These are phyloP conservation scores for Phytophthora pluvialis DNA, from an alignment of 352 stramenopile genomes.

Conservation along the genomic window DNA sequence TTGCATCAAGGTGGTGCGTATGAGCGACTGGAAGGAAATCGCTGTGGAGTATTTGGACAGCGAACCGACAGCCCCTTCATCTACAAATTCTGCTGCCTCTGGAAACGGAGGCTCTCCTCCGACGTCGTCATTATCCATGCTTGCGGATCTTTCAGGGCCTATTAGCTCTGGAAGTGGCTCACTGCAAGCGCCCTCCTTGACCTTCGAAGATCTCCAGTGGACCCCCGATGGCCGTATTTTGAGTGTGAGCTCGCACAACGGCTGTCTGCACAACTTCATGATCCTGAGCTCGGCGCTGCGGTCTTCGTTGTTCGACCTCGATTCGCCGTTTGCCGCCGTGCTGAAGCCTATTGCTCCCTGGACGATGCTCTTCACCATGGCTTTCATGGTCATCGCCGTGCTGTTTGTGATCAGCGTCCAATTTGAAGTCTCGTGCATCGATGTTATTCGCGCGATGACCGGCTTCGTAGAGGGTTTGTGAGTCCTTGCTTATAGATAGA, in stretches of 20 bases:
- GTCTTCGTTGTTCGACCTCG: slow-evolving; percentile 62
- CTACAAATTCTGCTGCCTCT: slow-evolving; percentile 19
- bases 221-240: slow-evolving; percentile 91
- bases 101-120: slow-evolving; percentile 19
- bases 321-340: slow-evolving; percentile 60
- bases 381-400: slow-evolving; percentile 54
- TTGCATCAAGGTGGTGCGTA: slow-evolving; percentile 92
- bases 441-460: slow-evolving; percentile 68
- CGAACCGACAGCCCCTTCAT: slow-evolving; percentile 34
- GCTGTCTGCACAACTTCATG: slow-evolving; percentile 92
- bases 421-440: slow-evolving; percentile 55
- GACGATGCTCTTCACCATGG: slow-evolving; percentile 68
- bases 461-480: slow-evolving; percentile 61
- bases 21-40: slow-evolving; percentile 91
- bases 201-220: slow-evolving; percentile 86
- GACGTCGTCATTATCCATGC: slow-evolving; percentile 30
- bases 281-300: slow-evolving; percentile 72
- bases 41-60: slow-evolving; percentile 78
- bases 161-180: slow-evolving; percentile 28
- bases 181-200: slow-evolving; percentile 41
- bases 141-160: slow-evolving; percentile 33
- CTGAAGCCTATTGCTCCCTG: slow-evolving; percentile 70
- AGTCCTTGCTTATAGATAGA: slow-evolving; percentile 5
- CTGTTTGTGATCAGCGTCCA: slow-evolving; percentile 55
- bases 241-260: slow-evolving; percentile 83